A percentile compares a stretch with the other conserved stretches of the same genome.
Evolutionary conservation across 345 rosid species (phyloP).

Genomic region (Eucalyptus erythrocorys): DNA sequence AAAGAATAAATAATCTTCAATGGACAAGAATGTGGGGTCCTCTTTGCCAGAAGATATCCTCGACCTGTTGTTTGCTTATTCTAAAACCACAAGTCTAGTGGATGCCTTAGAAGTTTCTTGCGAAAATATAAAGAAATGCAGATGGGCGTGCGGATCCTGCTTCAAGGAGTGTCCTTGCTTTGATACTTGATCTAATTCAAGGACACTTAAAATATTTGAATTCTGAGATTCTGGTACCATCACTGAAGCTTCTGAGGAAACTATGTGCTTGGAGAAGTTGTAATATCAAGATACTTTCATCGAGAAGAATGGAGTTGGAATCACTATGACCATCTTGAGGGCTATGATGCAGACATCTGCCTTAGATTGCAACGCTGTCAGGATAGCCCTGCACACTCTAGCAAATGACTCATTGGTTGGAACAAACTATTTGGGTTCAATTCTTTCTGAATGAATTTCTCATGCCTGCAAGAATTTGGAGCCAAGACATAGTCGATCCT

Average conservation of each 20-base stretch:
- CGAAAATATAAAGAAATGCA: conserved; percentile 18
- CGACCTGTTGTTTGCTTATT: no score
- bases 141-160: conserved; percentile 50
- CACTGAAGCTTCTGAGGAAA: conserved; percentile 57
- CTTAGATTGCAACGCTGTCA: conserved; percentile 25
- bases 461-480: conserved; percentile 21
- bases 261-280: conserved; percentile 54
- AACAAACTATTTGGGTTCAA: conserved; percentile 29
- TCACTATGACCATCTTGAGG: conserved; percentile 11
- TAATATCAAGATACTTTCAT: conserved; percentile 45
- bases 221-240: conserved; percentile 9
- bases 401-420: conserved; percentile 66
- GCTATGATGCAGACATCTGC: background rate
- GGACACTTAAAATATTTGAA: conserved; percentile 14
- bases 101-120: conserved; percentile 36
- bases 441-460: conserved; percentile 41
- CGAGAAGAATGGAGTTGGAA: conserved; percentile 17
- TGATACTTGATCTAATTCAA: conserved; percentile 23
- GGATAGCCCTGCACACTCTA: conserved; percentile 45
- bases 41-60: background rate
- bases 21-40: no score
- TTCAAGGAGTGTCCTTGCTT: conserved; percentile 24
- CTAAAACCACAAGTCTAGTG: no score
- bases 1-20: no score
- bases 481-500: conserved; percentile 53